Conservation (phyloP, 495 filamentous ascomycete genomes). For the Evernia prunastri region DNA sequence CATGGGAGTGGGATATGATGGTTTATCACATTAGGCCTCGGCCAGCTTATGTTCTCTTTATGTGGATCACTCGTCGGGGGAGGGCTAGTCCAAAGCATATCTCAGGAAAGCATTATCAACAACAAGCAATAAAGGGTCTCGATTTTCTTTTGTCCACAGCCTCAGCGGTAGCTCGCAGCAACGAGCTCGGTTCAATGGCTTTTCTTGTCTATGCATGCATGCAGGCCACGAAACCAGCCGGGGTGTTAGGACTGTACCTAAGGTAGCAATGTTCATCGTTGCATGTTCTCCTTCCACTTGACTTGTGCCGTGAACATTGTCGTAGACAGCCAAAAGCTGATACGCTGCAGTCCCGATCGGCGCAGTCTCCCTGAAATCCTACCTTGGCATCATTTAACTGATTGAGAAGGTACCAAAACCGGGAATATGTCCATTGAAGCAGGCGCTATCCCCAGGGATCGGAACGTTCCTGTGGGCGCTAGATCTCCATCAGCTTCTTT, state of each 20-base stretch:
- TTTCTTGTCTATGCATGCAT: constrained; percentile 12
- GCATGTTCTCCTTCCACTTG: constrained; percentile 14
- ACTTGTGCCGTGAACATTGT: neutral
- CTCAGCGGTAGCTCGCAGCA: constrained; percentile 13
- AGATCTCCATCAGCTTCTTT: neutral
- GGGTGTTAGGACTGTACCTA: constrained; percentile 21
- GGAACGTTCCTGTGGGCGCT: neutral
- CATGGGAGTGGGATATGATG: neutral
- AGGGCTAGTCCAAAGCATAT: constrained; percentile 16
- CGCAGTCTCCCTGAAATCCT: neutral
- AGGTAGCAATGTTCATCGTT: constrained; percentile 17
- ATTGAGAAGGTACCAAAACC: neutral
- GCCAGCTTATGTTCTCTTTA: constrained; percentile 4
- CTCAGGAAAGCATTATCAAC: constrained; percentile 10
- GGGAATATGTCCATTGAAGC: neutral
- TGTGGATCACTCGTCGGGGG: constrained; percentile 3
- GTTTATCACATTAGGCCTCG: neutral
- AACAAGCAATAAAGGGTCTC: constrained; percentile 14
- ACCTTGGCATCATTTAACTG: neutral
- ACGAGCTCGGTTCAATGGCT: constrained; percentile 7
- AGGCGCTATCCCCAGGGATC: neutral
- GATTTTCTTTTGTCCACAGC: constrained; percentile 14
- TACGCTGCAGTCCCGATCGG: neutral
- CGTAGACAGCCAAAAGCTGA: neutral
- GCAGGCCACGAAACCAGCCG: constrained; percentile 11